Base-by-base conservation (phyloP, 139 green algal species). In the Zygnema circumcarinatum region DNA sequence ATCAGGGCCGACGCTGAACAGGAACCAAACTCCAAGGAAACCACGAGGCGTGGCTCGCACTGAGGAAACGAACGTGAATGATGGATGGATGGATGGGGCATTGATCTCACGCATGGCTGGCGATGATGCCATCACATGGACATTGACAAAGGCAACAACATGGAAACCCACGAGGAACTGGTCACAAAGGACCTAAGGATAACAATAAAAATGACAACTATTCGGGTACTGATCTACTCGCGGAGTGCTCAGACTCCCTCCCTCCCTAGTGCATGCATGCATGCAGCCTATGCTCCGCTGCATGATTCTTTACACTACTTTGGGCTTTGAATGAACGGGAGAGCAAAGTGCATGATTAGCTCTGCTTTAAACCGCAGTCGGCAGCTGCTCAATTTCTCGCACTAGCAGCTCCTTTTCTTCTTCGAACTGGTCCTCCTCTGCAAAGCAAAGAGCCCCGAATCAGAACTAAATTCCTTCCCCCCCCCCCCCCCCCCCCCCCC, bases 401-500 rank as follows among this genome's bases (percentile, higher is more conserved):
- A 72, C 29, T 29, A 72, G 25, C 54, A 72, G 25, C 54, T 72
- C 54, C 54, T 72, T 72, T 25, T 72, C 54, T 72, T 72, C 25
- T 29, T 72, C 54, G 29, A 72, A 72, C 54, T 72, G 54, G 25
- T 72, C 29, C 25, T 72, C 54, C 54, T 72, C 54, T 72, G 54
- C 54, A 33, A 25, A 72, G 25, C 25, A 25, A 72, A 33, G 29
- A 25, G 29, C 54, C 54, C 54, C 54, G 29, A 25, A 25, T 72
- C 54, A 25, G 25, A 25, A 29, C 29, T 72, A 25, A 72, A 29
- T 33, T 72, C 29, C 54, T 72, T 29, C 54, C 54, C 25, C 25
- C 25, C 25, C 54, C 54, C 25, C 25, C 25, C 54, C 25, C 54
- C 25, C 54, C 54, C 25, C 54, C 54, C 25, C 54, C 29, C 25